These are phyloP conservation scores for Neurospora sp. DNA, from an alignment of 2,329 filamentous ascomycete species.

Conservation along the genomic window DNA sequence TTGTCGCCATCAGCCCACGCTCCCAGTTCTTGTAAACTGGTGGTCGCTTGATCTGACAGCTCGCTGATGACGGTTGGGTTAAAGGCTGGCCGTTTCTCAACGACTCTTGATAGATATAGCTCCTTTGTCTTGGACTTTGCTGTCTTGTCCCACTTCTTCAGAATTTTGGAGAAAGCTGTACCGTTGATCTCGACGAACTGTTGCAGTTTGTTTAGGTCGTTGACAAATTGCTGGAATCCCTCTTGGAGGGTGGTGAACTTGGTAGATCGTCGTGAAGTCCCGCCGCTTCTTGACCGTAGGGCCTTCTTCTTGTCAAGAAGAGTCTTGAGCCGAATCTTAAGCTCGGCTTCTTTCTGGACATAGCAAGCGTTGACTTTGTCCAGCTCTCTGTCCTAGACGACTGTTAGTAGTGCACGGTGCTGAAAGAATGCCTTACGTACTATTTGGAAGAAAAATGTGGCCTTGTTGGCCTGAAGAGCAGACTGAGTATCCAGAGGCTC, in stretches of 20 bases:
- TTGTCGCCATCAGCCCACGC: slow-evolving; percentile 97
- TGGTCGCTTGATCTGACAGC: slow-evolving; percentile 91
- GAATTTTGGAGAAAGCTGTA: slow-evolving; percentile 93
- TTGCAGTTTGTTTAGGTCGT: slow-evolving; percentile 92
- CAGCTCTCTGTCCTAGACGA: slow-evolving; percentile 75
- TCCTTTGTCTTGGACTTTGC: slow-evolving; percentile 99
- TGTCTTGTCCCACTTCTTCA: slow-evolving; percentile 99
- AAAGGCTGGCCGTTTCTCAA: slow-evolving; percentile 97
- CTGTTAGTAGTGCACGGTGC: slow-evolving; percentile 28
- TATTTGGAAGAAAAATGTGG: slow-evolving; percentile 96
- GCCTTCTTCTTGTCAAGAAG: slow-evolving; percentile 92
- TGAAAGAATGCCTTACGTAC: slow-evolving; percentile 40
- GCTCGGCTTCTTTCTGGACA: slow-evolving; percentile 95
- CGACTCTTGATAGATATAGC: slow-evolving; percentile 86
- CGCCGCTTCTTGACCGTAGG: slow-evolving; percentile 66
- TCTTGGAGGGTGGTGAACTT: slow-evolving; percentile 94
- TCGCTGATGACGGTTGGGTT: slow-evolving; percentile 95
- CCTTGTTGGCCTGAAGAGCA: slow-evolving; percentile 90
- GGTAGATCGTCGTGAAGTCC: slow-evolving; percentile 75
- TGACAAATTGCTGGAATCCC: slow-evolving; percentile 94
- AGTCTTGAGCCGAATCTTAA: slow-evolving; percentile 86
- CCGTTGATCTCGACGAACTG: slow-evolving; percentile 99
- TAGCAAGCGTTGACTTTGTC: slow-evolving; percentile 99
- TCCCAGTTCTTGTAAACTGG: slow-evolving; percentile 86
- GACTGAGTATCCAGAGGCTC: slow-evolving; percentile 65